Evolutionary conservation across 164 flowering plant genomes (phyloP).

Genomic region (Pachysandra terminalis): DNA sequence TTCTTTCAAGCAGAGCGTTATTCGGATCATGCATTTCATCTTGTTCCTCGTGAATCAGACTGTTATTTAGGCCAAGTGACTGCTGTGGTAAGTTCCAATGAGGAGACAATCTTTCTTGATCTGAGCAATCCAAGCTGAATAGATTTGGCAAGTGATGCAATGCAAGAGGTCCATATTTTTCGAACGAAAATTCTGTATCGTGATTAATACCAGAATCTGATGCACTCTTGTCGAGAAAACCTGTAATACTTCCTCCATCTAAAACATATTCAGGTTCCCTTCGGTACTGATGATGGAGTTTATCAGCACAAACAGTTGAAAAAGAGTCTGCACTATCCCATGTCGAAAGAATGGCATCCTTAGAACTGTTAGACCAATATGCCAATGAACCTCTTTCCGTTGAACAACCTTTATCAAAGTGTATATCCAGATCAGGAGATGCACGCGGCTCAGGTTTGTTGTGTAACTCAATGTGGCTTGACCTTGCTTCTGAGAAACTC

Average conservation of each 20-base stretch:
- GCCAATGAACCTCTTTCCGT: constrained; percentile 14
- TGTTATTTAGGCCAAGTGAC: constrained; percentile 5
- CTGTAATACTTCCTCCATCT: constrained; percentile 7
- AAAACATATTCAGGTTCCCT: constrained; percentile 9
- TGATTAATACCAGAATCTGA: constrained; percentile 3
- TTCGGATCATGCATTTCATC: constrained; percentile 17
- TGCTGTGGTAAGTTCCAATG: constrained; percentile 4
- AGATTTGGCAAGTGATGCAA: constrained; percentile 1
- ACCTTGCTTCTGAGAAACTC: constrained; percentile 10
- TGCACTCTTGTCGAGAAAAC: constrained; percentile 8
- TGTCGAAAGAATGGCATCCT: constrained; percentile 15
- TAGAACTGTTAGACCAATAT: constrained; percentile 12
- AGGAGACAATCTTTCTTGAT: background rate
- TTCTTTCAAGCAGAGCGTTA: constrained; percentile 14
- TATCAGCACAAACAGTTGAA: constrained; percentile 7
- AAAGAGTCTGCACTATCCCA: constrained; percentile 16
- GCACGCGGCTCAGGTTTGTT: constrained; percentile 12
- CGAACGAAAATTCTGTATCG: constrained; percentile 13
- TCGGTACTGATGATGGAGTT: constrained; percentile 12
- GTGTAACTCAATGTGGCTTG: constrained; percentile 5
- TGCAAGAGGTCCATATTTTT: constrained; percentile 14
- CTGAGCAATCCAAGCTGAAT: background rate
- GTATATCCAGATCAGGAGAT: constrained; percentile 15
- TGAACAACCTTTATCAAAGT: constrained; percentile 12
- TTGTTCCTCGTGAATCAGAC: constrained; percentile 10